Conservation (phyloP, 805 yeast species). For the Yamadazyma philogaea region DNA sequence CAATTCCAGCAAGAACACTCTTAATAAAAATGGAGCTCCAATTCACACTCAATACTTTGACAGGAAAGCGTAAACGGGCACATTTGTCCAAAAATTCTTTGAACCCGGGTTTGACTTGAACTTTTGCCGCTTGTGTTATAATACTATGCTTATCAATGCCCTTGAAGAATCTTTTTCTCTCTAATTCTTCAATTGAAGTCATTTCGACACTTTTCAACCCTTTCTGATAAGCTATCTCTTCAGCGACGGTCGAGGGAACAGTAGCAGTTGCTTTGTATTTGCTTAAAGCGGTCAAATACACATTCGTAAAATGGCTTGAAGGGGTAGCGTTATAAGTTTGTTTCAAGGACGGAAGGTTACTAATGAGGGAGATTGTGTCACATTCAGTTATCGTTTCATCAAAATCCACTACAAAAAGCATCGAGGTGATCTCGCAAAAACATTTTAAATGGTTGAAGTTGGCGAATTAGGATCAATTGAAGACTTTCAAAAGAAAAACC, state of each 20-base stretch:
- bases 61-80: conserved; percentile 25
- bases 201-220: conserved; percentile 46
- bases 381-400: conserved; percentile 59
- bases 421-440: not conserved
- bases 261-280: not conserved
- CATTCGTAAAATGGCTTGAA: conserved; percentile 42
- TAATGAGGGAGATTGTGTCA: conserved; percentile 55
- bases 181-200: conserved; percentile 45
- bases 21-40: conserved; percentile 55
- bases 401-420: conserved; percentile 52
- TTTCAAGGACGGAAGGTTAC: conserved; percentile 42
- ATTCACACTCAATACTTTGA: conserved; percentile 54
- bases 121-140: conserved; percentile 29
- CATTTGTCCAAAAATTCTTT: conserved; percentile 27
- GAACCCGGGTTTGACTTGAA: conserved; percentile 41
- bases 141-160: conserved; percentile 36
- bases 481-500: not conserved
- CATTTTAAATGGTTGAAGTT: conserved; percentile 5
- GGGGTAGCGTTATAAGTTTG: conserved; percentile 36
- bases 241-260: conserved; percentile 26
- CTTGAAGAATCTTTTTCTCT: conserved; percentile 35
- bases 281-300: conserved; percentile 29
- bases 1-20: conserved; percentile 16
- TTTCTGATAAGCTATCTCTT: conserved; percentile 46
- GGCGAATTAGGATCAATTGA: conserved; percentile 13